phyloP scores from a whole-genome alignment of 108 stramenopile genomes.

The Nitzschia sp. region DNA sequence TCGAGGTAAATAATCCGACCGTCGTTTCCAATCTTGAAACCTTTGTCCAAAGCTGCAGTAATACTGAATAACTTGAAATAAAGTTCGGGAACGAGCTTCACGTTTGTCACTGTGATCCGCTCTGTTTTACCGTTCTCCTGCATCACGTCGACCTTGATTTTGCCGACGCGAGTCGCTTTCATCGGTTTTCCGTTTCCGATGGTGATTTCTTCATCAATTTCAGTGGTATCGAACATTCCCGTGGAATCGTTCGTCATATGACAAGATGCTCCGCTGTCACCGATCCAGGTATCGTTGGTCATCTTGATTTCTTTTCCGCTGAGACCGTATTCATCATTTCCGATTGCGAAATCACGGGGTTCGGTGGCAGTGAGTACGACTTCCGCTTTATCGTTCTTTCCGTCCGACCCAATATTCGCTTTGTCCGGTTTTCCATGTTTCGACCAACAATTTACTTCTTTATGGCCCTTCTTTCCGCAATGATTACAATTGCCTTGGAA shows the following conservation, averaged over 20 bases:
- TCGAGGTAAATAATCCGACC: neutral
- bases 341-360: no score
- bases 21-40: neutral
- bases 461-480: constrained; percentile 22
- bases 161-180: neutral
- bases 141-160: no score
- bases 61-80: neutral
- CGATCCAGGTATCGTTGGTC: constrained; percentile 6
- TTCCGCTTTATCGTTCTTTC: neutral
- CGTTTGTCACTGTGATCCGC: no score
- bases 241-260: neutral
- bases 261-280: neutral
- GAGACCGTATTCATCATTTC: neutral
- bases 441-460: constrained; percentile 10
- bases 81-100: neutral
- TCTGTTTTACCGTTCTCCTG: no score
- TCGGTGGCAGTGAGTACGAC: no score
- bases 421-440: neutral
- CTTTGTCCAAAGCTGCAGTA: constrained; percentile 1
- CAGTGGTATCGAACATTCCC: neutral
- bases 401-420: neutral
- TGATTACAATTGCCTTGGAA: constrained; percentile 14
- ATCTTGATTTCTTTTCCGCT: neutral
- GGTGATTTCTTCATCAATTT: neutral
- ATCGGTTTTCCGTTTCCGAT: neutral